Conservation (phyloP, 2,329 filamentous ascomycete genomes). For the Grosmannia huntii region DNA sequence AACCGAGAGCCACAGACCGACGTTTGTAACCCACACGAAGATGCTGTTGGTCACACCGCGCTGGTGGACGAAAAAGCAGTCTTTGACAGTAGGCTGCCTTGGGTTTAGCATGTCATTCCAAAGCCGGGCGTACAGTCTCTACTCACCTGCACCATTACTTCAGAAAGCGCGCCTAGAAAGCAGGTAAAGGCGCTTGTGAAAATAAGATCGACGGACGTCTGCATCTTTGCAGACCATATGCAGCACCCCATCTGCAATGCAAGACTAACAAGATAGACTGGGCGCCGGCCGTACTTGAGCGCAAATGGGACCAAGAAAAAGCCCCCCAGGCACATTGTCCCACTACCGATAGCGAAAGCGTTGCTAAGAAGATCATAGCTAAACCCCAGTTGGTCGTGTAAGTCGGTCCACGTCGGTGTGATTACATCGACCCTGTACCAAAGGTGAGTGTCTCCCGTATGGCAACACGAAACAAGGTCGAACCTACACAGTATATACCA, state of each 20-base stretch:
- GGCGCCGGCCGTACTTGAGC: slow-evolving; percentile 30
- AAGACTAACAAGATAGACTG: slow-evolving; percentile 30
- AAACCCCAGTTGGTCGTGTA: slow-evolving; percentile 20
- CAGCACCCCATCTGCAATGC: slow-evolving; percentile 27
- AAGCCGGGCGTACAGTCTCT: background rate
- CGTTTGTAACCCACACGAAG: slow-evolving; percentile 31
- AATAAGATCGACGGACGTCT: background rate
- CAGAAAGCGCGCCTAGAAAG: slow-evolving; percentile 30
- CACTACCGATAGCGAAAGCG: slow-evolving; percentile 20
- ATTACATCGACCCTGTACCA: slow-evolving; percentile 9
- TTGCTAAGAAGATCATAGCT: background rate
- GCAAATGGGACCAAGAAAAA: slow-evolving; percentile 31
- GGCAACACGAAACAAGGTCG: slow-evolving; percentile 17
- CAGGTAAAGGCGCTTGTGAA: slow-evolving; percentile 17
- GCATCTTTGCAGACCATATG: slow-evolving; percentile 23
- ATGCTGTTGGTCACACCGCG: slow-evolving; percentile 35
- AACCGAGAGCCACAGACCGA: slow-evolving; percentile 24
- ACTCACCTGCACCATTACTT: slow-evolving; percentile 30
- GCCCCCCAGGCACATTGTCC: slow-evolving; percentile 29
- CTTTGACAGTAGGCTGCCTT: slow-evolving; percentile 28
- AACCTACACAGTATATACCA: slow-evolving; percentile 20
- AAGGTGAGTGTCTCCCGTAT: background rate
- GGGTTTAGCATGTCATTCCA: no score
- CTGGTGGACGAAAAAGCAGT: slow-evolving; percentile 45
- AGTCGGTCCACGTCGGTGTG: background rate